Evolutionary conservation across 257 asterid species (phyloP), one percentile per base, ranked within the genome.

Genomic region (Nicotiana benthamiana): DNA sequence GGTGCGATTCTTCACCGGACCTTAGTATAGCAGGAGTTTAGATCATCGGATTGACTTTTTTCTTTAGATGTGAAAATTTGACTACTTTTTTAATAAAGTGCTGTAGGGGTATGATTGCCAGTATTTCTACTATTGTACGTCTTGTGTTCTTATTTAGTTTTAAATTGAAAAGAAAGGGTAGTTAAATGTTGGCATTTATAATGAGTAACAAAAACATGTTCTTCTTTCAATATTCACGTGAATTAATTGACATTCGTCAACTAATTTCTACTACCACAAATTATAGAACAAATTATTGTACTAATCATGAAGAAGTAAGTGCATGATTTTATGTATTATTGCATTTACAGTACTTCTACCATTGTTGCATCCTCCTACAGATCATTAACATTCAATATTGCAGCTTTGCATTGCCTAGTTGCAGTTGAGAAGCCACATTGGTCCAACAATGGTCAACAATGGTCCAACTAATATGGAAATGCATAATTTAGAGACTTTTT

Each of bases 111-210:
- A 72, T 72, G 77, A 46, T 72, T 72, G 40, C 16, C 60, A 13
- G 30, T 72, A 56, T 3, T 46, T 46, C 22, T 72, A 22, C n/a
- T 43, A 40, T 13, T 51, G 5, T 3, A 13, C 18, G 4, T 13
- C 62, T 34, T 9, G 2, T n/a, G 26, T 24, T 70, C 36, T 36
- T n/a, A 4, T 36, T 36, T 67, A 18, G 30, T 9, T 20, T 76
- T 59, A 59, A 20, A 28, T n/a, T 77, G 34, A 20, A 20, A 56
- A 18, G 16, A 34, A 32, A 9, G 30, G 36, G 46, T 48, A 59
- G 81, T 65, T 77, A 62, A 79, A 79, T 60, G 81, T 79, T 79
- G 61, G 81, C 74, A 79, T 79, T 79, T 43, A 79, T 43, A 61
- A 9, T 40, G 34, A 36, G 32, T 77, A 2, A 56, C 16, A 20